Base-by-base conservation (phyloP, 1,139 yeast species). In the Blastobotrys proliferans region DNA sequence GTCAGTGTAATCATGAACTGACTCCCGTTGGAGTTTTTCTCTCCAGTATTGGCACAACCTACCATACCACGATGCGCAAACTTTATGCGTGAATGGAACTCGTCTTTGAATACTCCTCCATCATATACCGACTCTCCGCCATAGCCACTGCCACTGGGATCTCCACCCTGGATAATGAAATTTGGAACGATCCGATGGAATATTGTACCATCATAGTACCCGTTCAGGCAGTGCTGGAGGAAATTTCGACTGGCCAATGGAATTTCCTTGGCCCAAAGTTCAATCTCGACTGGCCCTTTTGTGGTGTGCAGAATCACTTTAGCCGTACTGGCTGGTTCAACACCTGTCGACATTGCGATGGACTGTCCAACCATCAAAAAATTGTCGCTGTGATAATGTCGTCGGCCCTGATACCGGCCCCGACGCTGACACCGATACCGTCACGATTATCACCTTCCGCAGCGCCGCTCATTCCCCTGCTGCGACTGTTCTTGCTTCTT, bases 221-320 rank as follows among this genome's bases (percentile, higher is more conserved):
- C 72, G 44, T 71, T 65, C 19, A 69, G 38, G 50, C 83, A 77
- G 35, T 68, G 66, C 44, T 70, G 68, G 13, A 83, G 57, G 51
- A 84, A 81, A 36, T 58, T 55, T 34, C 72, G 61, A 26, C 75
- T 57, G 0, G 79, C 73, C 0, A 52, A 50, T 0, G 94, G 90
- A 3, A 76, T 63, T 57, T 85, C 88, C 51, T 77, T 77, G 20
- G 90, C 85, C 82, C 85, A 85, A 9, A 84, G 57, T 41, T 79
- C 87, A 1, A 84, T 58, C 33, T 72, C 76, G 0, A 85, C 62
- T 1, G 66, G 61, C 0, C 94, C 94, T 46, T 77, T 79, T 10
- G 77, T 65, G 1, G 94, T 83, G 10, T 60, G 51, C 3, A 84
- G 52, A 11, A 69, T 57, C 17, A 81, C 81, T 49, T 73, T 74